Percentiles rank a stretch among this genome's conserved stretches.
Evolutionary conservation across 345 rosid species (phyloP).

Genomic region (Citrus hindsii): DNA sequence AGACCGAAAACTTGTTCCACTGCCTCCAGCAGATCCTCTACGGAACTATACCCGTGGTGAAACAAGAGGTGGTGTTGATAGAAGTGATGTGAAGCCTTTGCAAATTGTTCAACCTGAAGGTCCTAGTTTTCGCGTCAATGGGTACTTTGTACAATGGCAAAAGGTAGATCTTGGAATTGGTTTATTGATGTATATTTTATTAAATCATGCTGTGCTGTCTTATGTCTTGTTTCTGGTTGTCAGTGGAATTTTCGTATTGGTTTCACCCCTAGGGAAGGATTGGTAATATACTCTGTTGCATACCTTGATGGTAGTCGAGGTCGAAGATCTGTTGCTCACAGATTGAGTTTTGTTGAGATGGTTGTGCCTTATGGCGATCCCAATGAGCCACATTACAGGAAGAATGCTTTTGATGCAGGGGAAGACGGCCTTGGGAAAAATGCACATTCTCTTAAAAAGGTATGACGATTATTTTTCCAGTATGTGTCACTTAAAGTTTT

Average conservation of each 20-base stretch:
- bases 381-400: conserved; percentile 87
- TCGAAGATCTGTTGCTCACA: conserved; percentile 82
- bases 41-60: conserved; percentile 90
- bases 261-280: conserved; percentile 88
- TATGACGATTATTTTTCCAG: conserved; percentile 20
- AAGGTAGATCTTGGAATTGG: conserved; percentile 42
- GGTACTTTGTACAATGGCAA: conserved; percentile 86
- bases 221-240: conserved; percentile 23
- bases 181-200: background rate
- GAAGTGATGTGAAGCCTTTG: conserved; percentile 89
- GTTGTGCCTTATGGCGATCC: conserved; percentile 98
- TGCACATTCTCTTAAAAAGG: conserved; percentile 95
- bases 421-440: conserved; percentile 96
- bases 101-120: conserved; percentile 89
- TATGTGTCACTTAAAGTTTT: conserved; percentile 14
- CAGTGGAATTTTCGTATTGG: conserved; percentile 98
- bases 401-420: conserved; percentile 97
- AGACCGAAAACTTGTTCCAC: conserved; percentile 83
- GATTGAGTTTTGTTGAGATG: conserved; percentile 94
- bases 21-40: conserved; percentile 85
- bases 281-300: conserved; percentile 88
- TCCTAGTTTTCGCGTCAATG: conserved; percentile 86
- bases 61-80: conserved; percentile 86
- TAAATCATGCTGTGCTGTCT: conserved; percentile 11
- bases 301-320: conserved; percentile 90